A percentile compares a stretch with the other conserved stretches of the same genome.
Conservation (phyloP, 164 flowering plant species). For the Annona squamosa region DNA sequence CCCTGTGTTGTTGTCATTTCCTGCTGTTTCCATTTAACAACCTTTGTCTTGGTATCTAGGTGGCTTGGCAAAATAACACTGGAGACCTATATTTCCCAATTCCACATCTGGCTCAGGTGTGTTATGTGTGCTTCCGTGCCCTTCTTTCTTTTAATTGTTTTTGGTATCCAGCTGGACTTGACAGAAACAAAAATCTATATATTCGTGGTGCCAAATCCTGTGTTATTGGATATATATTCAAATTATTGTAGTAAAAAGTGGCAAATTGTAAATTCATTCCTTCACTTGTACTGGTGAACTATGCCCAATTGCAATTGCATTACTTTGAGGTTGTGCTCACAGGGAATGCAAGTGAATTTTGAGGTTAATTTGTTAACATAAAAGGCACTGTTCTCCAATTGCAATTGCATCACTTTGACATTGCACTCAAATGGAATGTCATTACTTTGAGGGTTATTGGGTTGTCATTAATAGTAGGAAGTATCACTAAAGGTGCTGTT, state of each 20-base stretch:
- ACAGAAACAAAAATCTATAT: not conserved
- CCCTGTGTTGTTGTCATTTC: not conserved
- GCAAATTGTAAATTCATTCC: not conserved
- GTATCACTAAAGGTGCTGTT: not conserved
- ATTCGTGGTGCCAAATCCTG: not conserved
- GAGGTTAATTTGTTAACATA: too few relatives aligned
- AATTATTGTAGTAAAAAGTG: not conserved
- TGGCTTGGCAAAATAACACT: constrained; percentile 98
- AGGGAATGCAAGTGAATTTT: not conserved
- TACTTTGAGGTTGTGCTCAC: not conserved
- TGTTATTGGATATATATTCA: not conserved
- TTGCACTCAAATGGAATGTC: not conserved
- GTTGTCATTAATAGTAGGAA: not conserved
- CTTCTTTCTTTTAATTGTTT: not conserved
- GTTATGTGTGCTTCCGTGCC: constrained; percentile 24
- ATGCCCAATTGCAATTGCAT: not conserved
- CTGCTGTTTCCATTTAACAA: not conserved
- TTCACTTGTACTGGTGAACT: not conserved
- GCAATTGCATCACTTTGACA: not conserved
- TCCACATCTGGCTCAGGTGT: constrained; percentile 98
- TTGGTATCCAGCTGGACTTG: not conserved
- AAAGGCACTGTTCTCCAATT: not conserved
- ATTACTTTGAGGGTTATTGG: too few relatives aligned
- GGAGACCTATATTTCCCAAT: constrained; percentile 98
- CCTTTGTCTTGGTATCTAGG: constrained; percentile 27